Conservation (phyloP, 225 moss, liverwort and hornwort genomes). For the Anthoceros angustus region DNA sequence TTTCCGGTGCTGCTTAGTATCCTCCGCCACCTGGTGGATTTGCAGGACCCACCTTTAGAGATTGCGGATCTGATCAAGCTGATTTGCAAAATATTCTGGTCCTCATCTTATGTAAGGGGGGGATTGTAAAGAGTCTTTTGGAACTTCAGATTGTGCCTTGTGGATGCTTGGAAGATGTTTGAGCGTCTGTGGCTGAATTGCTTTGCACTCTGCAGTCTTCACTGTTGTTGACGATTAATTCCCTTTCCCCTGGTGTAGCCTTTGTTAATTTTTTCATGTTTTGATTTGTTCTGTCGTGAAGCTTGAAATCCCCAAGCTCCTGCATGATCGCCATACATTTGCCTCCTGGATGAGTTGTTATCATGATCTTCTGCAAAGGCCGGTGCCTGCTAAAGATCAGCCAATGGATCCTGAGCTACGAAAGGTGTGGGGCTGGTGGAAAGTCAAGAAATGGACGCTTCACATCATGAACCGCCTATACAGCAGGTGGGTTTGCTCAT, state of each 20-base stretch:
- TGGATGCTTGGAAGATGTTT: neutral
- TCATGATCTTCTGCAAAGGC: slow-evolving; percentile 82
- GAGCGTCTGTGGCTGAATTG: neutral
- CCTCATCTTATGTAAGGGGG: slow-evolving; percentile 77
- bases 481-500: slow-evolving; percentile 38
- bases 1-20: slow-evolving; percentile 88
- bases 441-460: slow-evolving; percentile 98
- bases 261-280: neutral
- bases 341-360: slow-evolving; percentile 98
- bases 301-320: slow-evolving; percentile 95
- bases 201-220: neutral
- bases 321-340: slow-evolving; percentile 75
- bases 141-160: too few relatives aligned
- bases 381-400: slow-evolving; percentile 76
- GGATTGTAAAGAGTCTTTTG: neutral
- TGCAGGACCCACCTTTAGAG: slow-evolving; percentile 58
- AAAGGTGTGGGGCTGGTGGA: slow-evolving; percentile 99
- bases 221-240: too few relatives aligned
- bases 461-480: slow-evolving; percentile 98
- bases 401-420: slow-evolving; percentile 80
- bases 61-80: slow-evolving; percentile 98
- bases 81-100: slow-evolving; percentile 99
- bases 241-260: too few relatives aligned
- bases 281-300: slow-evolving; percentile 10
- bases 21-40: slow-evolving; percentile 68